Conservation (phyloP, 1,284 basidiomycete genomes). For the Tausonia pullulans region DNA sequence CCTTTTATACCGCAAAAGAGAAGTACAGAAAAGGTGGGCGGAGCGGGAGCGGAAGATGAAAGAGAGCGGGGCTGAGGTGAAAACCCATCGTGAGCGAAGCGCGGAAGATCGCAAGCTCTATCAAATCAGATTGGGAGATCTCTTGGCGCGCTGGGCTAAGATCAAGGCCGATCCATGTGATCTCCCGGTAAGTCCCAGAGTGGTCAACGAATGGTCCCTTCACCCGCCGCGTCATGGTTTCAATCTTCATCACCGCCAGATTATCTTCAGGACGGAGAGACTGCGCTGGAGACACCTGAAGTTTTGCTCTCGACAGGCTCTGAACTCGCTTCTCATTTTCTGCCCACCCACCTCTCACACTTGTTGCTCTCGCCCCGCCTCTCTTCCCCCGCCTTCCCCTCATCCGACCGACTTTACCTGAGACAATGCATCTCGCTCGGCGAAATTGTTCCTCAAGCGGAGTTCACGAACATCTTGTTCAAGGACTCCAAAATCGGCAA, state of each 20-base stretch:
- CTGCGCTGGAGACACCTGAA: constrained; percentile 69
- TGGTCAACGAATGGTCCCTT: background rate
- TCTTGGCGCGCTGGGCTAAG: constrained; percentile 32
- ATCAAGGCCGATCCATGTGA: constrained; percentile 84
- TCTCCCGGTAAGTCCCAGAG: constrained; percentile 46
- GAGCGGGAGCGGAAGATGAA: too few relatives aligned
- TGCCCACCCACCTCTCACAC: constrained; percentile 43
- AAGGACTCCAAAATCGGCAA: constrained; percentile 75
- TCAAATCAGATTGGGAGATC: too few relatives aligned
- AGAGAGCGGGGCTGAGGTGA: too few relatives aligned
- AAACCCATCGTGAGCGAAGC: too few relatives aligned
- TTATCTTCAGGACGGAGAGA: constrained; percentile 49
- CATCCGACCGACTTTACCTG: constrained; percentile 45
- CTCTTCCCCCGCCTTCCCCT: constrained; percentile 46
- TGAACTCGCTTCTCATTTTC: constrained; percentile 53
- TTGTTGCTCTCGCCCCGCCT: constrained; percentile 40
- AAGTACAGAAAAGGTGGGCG: too few relatives aligned
- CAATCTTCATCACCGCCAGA: constrained; percentile 8
- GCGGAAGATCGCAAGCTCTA: too few relatives aligned
- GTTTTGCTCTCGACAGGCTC: constrained; percentile 61
- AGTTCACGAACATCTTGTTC: constrained; percentile 75
- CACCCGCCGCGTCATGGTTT: background rate
- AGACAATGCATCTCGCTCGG: constrained; percentile 60
- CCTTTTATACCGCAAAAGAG: too few relatives aligned
- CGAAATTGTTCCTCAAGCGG: constrained; percentile 72